Percentiles rank a stretch among this genome's conserved stretches.
Evolutionary conservation across 345 rosid genomes (phyloP).

Genomic region (Abelmoschus esculentus): DNA sequence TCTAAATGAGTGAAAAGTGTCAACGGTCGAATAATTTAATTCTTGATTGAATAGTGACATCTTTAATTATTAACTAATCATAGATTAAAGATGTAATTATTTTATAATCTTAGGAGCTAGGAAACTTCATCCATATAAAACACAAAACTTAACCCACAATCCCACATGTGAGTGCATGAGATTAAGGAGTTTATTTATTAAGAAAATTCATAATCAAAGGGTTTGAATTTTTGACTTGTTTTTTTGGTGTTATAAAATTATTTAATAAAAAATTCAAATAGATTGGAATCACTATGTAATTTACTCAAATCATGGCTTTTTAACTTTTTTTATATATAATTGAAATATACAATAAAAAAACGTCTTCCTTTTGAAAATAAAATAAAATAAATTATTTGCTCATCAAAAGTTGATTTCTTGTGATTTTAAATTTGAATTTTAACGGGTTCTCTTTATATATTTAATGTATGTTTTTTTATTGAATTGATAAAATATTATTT

Average conservation of each 20-base stretch:
- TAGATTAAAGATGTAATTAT: not conserved
- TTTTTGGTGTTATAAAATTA: not conserved
- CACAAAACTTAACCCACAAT: slow-evolving; percentile 11
- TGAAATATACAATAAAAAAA: not conserved
- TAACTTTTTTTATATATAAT: not conserved
- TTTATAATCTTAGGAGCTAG: not conserved
- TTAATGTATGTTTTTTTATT: too few species aligned
- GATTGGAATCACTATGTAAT: not conserved
- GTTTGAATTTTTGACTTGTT: not conserved
- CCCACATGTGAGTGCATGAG: slow-evolving; percentile 7
- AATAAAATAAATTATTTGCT: not conserved
- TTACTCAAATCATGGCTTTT: not conserved
- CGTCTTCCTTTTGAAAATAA: not conserved
- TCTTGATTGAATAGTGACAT: slow-evolving; percentile 6
- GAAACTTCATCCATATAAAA: not conserved
- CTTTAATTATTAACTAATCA: not conserved
- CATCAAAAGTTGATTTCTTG: not conserved
- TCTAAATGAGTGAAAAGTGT: too few species aligned
- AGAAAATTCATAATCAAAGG: not conserved
- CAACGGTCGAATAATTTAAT: not conserved
- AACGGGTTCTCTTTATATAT: too few species aligned
- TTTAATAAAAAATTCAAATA: not conserved
- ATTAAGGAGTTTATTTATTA: not conserved
- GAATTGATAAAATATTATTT: too few species aligned
- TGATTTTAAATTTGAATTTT: too few species aligned